Base-by-base conservation (phyloP, 345 rosid species). In the Murraya paniculata region DNA sequence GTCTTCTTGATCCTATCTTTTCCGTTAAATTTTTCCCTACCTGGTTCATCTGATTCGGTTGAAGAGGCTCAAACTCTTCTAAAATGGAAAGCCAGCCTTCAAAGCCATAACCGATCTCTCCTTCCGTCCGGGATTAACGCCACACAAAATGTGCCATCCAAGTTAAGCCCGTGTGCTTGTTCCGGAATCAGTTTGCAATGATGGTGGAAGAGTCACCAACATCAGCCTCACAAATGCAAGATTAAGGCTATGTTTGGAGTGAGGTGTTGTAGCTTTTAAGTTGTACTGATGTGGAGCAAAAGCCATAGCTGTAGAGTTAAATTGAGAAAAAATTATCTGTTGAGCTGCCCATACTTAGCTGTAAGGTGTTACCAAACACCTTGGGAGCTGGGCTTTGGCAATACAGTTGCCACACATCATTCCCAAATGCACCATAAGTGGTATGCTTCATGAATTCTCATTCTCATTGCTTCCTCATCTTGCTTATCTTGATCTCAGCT, bases 71-170 rank as follows among this genome's bases (percentile, higher is more conserved):
- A n/a, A n/a, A n/a, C n/a, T n/a, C n/a, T n/a, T n/a, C 79, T 82
- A 28, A 16, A 36, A 39, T 78, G 84, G 81, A 82, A 78, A 78
- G 62, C 62, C 36, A 82, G 6, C 22, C 79, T 82, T 22, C 67
- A 69, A n/a, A 64, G 45, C 27, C 60, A 22, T 55, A 82, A 59
- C 28, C 79, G 21, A 4, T 30, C 73, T 18, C 31, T 64, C 16
- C 48, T 77, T 2, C 33, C 64, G 18, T 69, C 84, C 2, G 68
- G 79, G 79, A 22, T 33, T 24, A 60, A n/a, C 25, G 6, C 25
- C 62, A 36, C 50, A 9, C 11, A 2, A 9, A 27, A 9, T 10
- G 50, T 41, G 9, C 4, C 50, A 41, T 41, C 13, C 16, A 27
- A 11, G 48, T 33, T 39, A 3, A 68, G n/a, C 5, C 19, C 1